These are phyloP conservation scores for Xerocomus brunneocitrinus DNA, from an alignment of 768 basidiomycete species.

Conservation along the genomic window DNA sequence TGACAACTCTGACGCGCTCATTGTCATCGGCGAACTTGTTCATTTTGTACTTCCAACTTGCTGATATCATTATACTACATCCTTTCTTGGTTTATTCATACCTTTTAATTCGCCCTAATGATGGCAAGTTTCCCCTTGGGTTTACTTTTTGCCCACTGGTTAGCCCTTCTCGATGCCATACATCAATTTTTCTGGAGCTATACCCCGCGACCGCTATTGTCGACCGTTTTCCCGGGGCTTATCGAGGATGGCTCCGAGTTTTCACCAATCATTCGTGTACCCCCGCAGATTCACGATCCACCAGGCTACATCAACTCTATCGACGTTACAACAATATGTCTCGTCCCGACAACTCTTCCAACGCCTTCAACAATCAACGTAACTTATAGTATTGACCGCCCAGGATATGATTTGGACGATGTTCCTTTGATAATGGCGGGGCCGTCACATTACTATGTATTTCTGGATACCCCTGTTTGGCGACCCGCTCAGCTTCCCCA, in stretches of 20 bases:
- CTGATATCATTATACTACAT: not conserved
- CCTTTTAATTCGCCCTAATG: not conserved
- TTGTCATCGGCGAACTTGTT: not conserved
- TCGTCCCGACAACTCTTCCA: constrained; percentile 3
- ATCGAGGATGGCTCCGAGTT: constrained; percentile 1
- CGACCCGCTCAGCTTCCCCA: not conserved
- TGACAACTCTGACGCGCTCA: constrained; percentile 13
- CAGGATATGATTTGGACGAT: not conserved
- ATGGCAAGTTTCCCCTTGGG: constrained; percentile 4
- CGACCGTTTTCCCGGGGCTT: constrained; percentile 3
- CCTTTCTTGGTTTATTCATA: not conserved
- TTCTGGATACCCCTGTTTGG: constrained; percentile 1
- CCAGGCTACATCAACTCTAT: not conserved
- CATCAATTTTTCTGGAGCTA: constrained; percentile 8
- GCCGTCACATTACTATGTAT: not conserved
- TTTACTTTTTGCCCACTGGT: constrained; percentile 12
- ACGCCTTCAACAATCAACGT: not conserved
- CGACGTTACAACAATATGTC: constrained; percentile 4
- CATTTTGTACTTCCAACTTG: not conserved
- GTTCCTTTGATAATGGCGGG: not conserved
- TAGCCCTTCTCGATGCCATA: constrained; percentile 10
- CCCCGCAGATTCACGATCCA: not conserved
- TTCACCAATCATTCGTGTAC: not conserved
- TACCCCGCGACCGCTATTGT: constrained; percentile 9
- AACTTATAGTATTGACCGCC: constrained; percentile 1